A percentile compares a stretch with the other conserved stretches of the same genome.
Evolutionary conservation across 164 flowering plant species (phyloP).

Genomic region (Taxillus chinensis): DNA sequence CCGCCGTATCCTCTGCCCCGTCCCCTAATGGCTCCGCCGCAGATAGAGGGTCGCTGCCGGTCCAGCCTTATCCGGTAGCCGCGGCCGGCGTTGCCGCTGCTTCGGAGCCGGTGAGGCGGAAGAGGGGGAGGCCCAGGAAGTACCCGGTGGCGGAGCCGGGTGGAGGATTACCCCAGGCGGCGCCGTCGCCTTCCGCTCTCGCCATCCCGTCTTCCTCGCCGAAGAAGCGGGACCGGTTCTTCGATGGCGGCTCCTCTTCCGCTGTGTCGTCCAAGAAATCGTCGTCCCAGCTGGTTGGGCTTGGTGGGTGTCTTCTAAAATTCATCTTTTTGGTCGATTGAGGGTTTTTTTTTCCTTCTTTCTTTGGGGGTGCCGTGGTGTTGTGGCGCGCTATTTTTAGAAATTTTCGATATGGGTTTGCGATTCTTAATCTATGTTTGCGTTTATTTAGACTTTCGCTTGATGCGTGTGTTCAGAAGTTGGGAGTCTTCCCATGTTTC

Average conservation of each 20-base stretch:
- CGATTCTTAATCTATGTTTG: no score
- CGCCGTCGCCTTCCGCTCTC: slow-evolving; percentile 15
- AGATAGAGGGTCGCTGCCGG: background rate
- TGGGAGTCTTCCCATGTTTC: background rate
- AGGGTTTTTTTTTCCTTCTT: slow-evolving; percentile 4
- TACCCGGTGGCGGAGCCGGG: slow-evolving; percentile 47
- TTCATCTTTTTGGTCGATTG: slow-evolving; percentile 1
- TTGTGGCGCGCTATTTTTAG: no score
- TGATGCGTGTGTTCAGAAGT: background rate
- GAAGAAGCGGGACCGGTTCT: slow-evolving; percentile 18
- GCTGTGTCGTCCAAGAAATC: slow-evolving; percentile 13
- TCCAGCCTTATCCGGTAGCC: slow-evolving; percentile 30
- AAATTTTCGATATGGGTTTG: no score
- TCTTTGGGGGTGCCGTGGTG: no score
- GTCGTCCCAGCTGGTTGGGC: slow-evolving; percentile 22
- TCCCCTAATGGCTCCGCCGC: slow-evolving; percentile 21
- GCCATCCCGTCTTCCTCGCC: background rate
- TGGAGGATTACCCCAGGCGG: slow-evolving; percentile 16
- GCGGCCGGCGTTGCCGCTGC: slow-evolving; percentile 21
- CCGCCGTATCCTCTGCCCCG: slow-evolving; percentile 5
- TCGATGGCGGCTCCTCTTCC: slow-evolving; percentile 10
- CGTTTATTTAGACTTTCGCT: background rate
- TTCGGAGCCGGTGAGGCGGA: slow-evolving; percentile 29
- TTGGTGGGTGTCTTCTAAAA: slow-evolving; percentile 7
- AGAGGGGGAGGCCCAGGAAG: slow-evolving; percentile 64